Evolutionary conservation across 805 yeast species (phyloP).

Genomic region (Sugiyamaella valdiviana): DNA sequence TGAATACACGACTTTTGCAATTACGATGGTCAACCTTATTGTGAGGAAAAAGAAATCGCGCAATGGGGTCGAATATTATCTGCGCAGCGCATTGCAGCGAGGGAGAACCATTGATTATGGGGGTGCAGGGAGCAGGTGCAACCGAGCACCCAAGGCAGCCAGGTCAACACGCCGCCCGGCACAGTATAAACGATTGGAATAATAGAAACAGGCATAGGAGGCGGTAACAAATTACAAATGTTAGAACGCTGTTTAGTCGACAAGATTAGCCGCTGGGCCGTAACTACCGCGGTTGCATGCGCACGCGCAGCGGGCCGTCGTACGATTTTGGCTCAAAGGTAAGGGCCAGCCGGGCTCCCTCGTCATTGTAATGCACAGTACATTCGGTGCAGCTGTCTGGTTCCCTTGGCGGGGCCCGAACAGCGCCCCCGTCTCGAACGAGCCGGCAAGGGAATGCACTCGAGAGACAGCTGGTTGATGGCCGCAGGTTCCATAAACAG

Average conservation of each 20-base stretch:
- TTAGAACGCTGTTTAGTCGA: background rate
- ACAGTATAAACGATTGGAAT: no score
- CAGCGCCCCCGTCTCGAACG: background rate
- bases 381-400: no score
- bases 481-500: background rate
- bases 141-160: no score
- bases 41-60: background rate
- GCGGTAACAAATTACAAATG: background rate
- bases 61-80: background rate
- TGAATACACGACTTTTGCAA: background rate
- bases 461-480: background rate
- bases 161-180: no score
- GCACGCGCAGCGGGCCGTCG: no score
- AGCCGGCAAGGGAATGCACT: background rate
- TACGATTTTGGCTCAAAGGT: no score
- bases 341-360: no score
- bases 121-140: no score
- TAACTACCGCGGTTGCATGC: no score
- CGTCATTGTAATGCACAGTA: no score
- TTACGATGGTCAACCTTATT: background rate
- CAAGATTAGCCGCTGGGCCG: background rate
- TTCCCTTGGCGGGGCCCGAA: no score
- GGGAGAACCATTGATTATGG: background rate
- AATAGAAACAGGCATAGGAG: no score
- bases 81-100: background rate